These are phyloP conservation scores for Ophiostoma sp. DNA, from an alignment of 2,329 filamentous ascomycete species.

Conservation along the genomic window DNA sequence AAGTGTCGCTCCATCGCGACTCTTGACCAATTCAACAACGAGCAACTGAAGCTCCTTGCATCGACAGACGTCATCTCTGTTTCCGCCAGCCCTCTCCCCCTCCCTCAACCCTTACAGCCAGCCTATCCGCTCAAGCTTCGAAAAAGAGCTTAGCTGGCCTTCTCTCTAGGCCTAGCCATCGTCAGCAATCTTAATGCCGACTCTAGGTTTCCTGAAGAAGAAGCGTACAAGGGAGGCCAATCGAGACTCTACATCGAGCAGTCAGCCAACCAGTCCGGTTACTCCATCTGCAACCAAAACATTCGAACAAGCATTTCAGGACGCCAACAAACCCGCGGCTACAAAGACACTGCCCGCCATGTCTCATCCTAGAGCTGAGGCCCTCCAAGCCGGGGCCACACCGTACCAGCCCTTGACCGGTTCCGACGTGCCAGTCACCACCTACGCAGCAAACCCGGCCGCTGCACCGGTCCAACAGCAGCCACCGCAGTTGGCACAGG, in stretches of 20 bases:
- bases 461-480: constrained; percentile 21
- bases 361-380: background rate
- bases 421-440: constrained; percentile 17
- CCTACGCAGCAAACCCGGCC: constrained; percentile 28
- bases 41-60: constrained; percentile 8
- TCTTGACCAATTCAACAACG: background rate
- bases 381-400: background rate
- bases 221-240: constrained; percentile 93
- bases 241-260: constrained; percentile 61
- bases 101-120: background rate
- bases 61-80: constrained; percentile 9
- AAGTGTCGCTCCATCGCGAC: background rate
- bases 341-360: constrained; percentile 19
- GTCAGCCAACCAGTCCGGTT: constrained; percentile 58
- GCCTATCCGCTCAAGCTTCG: background rate
- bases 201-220: constrained; percentile 94
- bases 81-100: background rate
- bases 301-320: constrained; percentile 42
- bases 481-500: background rate
- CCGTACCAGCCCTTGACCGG: constrained; percentile 19
- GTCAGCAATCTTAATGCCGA: constrained; percentile 63
- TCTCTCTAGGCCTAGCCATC: constrained; percentile 1
- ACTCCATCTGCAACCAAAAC: constrained; percentile 53
- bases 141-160: constrained; percentile 12
- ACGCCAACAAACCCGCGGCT: constrained; percentile 30